Conservation (phyloP, 2,329 filamentous ascomycete genomes). For the Metarhizium album region DNA sequence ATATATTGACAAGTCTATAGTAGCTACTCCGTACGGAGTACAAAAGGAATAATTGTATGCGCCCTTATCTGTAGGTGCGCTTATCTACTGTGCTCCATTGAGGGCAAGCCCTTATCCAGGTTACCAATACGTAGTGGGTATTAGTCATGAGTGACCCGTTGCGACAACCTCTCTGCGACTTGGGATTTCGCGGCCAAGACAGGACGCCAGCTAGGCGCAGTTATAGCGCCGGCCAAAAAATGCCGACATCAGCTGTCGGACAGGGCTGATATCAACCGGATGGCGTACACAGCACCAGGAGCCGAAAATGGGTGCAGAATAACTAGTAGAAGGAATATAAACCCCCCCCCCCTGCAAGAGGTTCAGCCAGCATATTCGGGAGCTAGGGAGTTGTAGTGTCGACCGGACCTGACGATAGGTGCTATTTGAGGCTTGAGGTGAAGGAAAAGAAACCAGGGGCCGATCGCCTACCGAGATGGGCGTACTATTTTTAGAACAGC, state of each 20-base stretch:
- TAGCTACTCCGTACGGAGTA: too few species aligned
- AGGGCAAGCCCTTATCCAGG: too few species aligned
- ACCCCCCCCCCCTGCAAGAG: background rate
- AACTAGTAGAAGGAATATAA: too few species aligned
- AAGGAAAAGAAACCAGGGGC: too few species aligned
- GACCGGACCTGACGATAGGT: background rate
- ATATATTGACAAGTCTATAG: too few species aligned
- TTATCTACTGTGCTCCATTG: too few species aligned
- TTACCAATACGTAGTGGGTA: too few species aligned
- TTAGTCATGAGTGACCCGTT: too few species aligned
- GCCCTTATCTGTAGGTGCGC: too few species aligned
- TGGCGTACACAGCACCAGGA: too few species aligned
- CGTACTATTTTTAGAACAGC: background rate
- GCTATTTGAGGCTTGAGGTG: too few species aligned
- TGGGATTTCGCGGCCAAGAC: slow-evolving; percentile 9
- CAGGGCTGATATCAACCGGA: background rate
- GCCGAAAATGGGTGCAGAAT: background rate
- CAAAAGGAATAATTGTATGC: too few species aligned
- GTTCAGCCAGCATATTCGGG: background rate
- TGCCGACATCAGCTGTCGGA: background rate
- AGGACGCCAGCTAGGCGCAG: slow-evolving; percentile 20
- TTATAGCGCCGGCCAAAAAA: slow-evolving; percentile 25
- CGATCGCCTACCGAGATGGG: background rate
- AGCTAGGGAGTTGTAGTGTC: background rate
- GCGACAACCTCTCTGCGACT: slow-evolving; percentile 11